Conservation (phyloP, 768 basidiomycete genomes). For the Lactifluus echinatus region DNA sequence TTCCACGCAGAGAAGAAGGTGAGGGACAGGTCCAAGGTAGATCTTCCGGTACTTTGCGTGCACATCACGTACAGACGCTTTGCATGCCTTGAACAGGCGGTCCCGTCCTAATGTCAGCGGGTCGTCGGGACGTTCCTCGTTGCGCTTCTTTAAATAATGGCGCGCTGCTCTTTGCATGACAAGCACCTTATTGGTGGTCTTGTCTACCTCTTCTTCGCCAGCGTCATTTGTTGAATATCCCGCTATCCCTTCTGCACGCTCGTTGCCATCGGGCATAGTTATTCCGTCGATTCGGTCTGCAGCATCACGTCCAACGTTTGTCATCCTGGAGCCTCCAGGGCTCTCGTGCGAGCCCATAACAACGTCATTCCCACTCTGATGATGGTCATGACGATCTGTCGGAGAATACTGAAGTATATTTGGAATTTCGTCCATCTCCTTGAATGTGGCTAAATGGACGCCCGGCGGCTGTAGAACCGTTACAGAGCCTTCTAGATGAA, state of each 20-base stretch:
- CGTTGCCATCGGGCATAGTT: not conserved
- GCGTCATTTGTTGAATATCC: constrained; percentile 6
- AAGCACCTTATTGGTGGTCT: not conserved
- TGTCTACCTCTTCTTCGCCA: not conserved
- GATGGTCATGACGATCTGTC: not conserved
- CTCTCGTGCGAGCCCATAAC: not conserved
- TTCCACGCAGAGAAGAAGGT: constrained; percentile 14
- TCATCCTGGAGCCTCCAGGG: not conserved
- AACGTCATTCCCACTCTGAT: not conserved
- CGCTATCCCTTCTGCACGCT: not conserved
- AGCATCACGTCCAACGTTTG: not conserved
- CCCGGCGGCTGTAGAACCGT: not conserved
- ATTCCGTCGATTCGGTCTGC: not conserved
- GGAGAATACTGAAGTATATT: not conserved
- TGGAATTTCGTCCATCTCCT: not conserved
- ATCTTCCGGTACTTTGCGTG: constrained; percentile 2
- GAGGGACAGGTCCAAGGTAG: constrained; percentile 10
- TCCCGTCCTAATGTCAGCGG: not conserved
- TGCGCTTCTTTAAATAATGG: not conserved
- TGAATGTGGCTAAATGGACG: not conserved
- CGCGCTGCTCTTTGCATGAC: constrained; percentile 5
- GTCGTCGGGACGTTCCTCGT: not conserved
- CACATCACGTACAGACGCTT: not conserved
- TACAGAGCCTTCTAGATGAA: not conserved
- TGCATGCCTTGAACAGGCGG: constrained; percentile 5